Evolutionary conservation across 768 basidiomycete species (phyloP), one percentile per base, ranked within the genome.

Genomic region (Mrakia frigida): DNA sequence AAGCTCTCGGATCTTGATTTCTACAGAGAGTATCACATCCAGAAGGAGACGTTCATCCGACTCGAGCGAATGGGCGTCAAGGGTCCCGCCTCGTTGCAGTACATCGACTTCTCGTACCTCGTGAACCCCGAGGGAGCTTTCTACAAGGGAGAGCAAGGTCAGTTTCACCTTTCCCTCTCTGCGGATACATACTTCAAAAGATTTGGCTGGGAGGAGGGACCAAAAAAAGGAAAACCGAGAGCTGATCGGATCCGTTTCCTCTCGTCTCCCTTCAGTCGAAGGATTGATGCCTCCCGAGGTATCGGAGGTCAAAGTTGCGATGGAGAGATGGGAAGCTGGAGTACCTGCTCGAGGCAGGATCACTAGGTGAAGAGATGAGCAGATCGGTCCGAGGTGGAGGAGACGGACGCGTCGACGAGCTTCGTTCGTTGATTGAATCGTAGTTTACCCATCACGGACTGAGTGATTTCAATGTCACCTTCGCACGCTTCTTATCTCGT

Each of bases 221-320:
- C n/a, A 31, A 6, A 28, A 10, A 1, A 35, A 33, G 61, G 18
- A 28, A 4, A 21, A 13, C 6, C n/a, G 3, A 21, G 63, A 37
- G 56, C 63, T 39, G 10, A 65, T 39, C 63, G 31, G 11, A 13
- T 6, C 37, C 23, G 21, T 7, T 5, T 39, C 6, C 23, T 65
- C 7, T 37, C 35, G 21, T 37, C 16, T 3, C 35, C 21, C 7
- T 65, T 25, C 65, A 68, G 65, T 68, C 18, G 35, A 35, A 14
- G 65, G 65, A 6, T 18, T 68, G 35, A 39, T 68, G 35, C 65
- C 65, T 39, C 65, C 65, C 65, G 65, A 68, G 65, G 16, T 41
- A 1, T 41, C 37, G 25, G 65, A 39, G 21, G 65, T 68, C 18
- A 68, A n/a, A 13, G 65, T 68, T 11, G 65, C 65, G 65, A 39